Evolutionary conservation across 1,284 basidiomycete genomes (phyloP), one percentile per base, ranked within the genome.

Genomic region (Ganoderma meredithae): DNA sequence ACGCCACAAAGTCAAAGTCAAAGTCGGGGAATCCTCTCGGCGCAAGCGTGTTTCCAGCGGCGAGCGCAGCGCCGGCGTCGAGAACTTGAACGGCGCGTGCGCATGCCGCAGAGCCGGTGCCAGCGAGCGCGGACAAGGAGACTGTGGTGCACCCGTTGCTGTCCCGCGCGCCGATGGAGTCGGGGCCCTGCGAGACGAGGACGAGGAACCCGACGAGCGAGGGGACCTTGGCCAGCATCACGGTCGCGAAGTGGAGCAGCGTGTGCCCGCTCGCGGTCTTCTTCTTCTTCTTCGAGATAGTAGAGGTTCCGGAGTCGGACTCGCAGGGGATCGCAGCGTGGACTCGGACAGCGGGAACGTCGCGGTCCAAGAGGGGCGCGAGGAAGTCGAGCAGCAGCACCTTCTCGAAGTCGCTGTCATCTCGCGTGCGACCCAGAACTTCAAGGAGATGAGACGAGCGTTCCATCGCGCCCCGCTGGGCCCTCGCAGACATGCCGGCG

Each of bases 91-190:
- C n/a, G 5, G 91, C 80, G 49, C 85, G 83, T 0, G 89, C 88
- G 76, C 95, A 95, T 12, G 87, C 84, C 56, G 84, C 81, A 22
- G 92, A 90, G 31, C 87, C 88, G 25, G 85, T n/a, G n/a, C n/a
- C n/a, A n/a, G n/a, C 85, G 53, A 97, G 81, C 0, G 90, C 92
- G 17, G 96, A 94, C 76, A 97, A 92, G 78, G 97, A 95, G 44
- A 99, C 82, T 0, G 97, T 89, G 0, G 97, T 99, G 77, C 87
- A 96, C 7, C 97, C 97, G 77, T 96, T 98, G 69, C 87, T 85
- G 80, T 99, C 98, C 66, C 95, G 90, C 2, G 87, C 86, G 77
- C 99, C 95, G 59, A 96, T 74, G 73, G n/a, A n/a, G n/a, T 96
- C 94, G 40, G 92, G 90, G 17, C 87, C 90, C 63, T 89, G 91